Conservation (phyloP, 257 asterid genomes). For the Penstemon barbatus region DNA sequence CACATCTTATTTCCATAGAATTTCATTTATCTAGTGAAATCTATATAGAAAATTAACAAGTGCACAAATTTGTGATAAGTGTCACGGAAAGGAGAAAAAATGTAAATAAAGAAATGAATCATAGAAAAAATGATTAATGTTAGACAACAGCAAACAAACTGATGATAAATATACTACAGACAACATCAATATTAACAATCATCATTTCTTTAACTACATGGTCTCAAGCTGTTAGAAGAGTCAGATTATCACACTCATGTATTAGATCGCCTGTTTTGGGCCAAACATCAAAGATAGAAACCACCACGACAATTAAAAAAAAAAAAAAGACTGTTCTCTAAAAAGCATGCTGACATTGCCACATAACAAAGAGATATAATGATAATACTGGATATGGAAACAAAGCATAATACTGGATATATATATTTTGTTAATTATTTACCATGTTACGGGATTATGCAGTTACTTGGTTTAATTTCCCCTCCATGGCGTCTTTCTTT, state of each 20-base stretch:
- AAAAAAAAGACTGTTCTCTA: constrained; percentile 42
- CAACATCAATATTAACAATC: constrained; percentile 13
- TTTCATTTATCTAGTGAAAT: too few species aligned
- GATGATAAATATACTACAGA: constrained; percentile 4
- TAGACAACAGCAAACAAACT: constrained; percentile 5
- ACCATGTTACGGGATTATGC: constrained; percentile 45
- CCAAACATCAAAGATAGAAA: constrained; percentile 36
- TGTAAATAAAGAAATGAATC: too few species aligned
- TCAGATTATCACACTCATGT: constrained; percentile 28
- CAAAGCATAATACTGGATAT: constrained; percentile 41
- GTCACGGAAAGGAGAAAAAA: too few species aligned
- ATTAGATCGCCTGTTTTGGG: constrained; percentile 42
- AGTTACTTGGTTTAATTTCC: constrained; percentile 57
- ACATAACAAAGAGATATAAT: too few species aligned
- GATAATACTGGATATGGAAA: constrained; percentile 1
- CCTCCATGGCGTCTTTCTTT: constrained; percentile 98
- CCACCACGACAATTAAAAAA: not conserved
- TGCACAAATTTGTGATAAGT: too few species aligned
- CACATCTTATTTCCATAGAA: too few species aligned
- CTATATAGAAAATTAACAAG: too few species aligned
- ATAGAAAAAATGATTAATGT: not conserved
- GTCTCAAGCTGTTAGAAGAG: constrained; percentile 47
- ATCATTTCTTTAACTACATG: constrained; percentile 45
- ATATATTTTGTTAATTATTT: constrained; percentile 35
- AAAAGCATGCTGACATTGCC: not conserved